These are phyloP conservation scores for Mycena vulgaris DNA, from an alignment of 768 basidiomycete species.

Conservation along the genomic window DNA sequence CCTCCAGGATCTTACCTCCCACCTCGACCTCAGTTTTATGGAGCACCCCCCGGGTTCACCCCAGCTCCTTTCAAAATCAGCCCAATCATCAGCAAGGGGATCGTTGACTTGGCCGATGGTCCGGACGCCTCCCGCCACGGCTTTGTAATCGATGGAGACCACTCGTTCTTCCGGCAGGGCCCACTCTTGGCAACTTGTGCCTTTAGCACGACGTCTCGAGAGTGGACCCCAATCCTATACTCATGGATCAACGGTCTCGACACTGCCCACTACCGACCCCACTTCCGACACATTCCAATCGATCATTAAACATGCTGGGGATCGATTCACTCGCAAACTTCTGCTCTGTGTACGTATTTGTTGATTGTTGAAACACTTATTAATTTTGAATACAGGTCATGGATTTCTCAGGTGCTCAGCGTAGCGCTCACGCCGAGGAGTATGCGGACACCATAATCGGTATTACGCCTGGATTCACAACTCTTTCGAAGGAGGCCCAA, in stretches of 20 bases:
- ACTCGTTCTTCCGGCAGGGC: constrained; percentile 40
- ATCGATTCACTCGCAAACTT: constrained; percentile 7
- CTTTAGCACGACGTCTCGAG: constrained; percentile 20
- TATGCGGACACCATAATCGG: constrained; percentile 28
- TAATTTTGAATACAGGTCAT: constrained; percentile 25
- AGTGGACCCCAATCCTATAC: constrained; percentile 45
- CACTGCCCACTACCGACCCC: constrained; percentile 40
- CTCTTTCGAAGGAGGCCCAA: constrained; percentile 1
- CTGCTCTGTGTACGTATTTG: constrained; percentile 23
- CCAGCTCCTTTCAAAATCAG: constrained; percentile 29
- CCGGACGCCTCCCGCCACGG: constrained; percentile 36
- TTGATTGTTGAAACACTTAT: neutral
- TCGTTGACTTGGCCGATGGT: constrained; percentile 19
- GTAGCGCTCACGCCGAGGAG: constrained; percentile 36
- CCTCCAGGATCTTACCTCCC: too few relatives aligned
- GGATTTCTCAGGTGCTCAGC: constrained; percentile 38
- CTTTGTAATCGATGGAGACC: constrained; percentile 44
- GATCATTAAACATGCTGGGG: constrained; percentile 20
- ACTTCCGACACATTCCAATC: constrained; percentile 34
- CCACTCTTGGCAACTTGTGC: constrained; percentile 40
- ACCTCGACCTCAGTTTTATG: too few relatives aligned
- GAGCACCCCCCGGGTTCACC: too few relatives aligned
- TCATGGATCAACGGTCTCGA: constrained; percentile 43
- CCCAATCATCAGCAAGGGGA: constrained; percentile 40
- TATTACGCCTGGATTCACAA: constrained; percentile 15